These are phyloP conservation scores for Suhomyces tanzawaensis DNA, from an alignment of 805 yeast species.

Conservation along the genomic window DNA sequence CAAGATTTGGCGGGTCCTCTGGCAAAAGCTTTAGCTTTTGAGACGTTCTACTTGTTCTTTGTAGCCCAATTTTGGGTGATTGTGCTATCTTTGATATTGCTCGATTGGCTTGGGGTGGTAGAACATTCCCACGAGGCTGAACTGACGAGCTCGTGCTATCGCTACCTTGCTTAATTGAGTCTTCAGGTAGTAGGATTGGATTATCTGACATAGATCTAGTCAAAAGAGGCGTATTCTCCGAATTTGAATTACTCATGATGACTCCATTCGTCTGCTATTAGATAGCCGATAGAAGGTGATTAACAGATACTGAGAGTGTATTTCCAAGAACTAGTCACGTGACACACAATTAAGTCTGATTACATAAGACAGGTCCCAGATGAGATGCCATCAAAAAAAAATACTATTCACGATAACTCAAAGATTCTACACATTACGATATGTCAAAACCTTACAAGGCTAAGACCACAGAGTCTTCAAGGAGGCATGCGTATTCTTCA, in stretches of 20 bases:
- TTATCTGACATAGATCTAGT: conserved; percentile 8
- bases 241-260: conserved; percentile 1
- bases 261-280: background rate
- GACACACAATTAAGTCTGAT: background rate
- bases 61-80: conserved; percentile 60
- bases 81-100: conserved; percentile 29
- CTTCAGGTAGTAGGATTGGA: conserved; percentile 10
- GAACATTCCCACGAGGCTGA: conserved; percentile 1
- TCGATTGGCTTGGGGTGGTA: conserved; percentile 20
- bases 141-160: conserved; percentile 2
- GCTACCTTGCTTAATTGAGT: background rate
- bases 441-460: conserved; percentile 12
- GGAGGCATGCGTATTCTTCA: conserved; percentile 62
- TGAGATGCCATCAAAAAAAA: conserved; percentile 12
- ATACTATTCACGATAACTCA: background rate
- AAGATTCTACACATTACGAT: conserved; percentile 1
- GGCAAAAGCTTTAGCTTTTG: conserved; percentile 74
- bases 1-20: conserved; percentile 40
- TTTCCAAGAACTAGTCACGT: conserved; percentile 1
- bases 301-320: too few species aligned
- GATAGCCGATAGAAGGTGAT: too few species aligned
- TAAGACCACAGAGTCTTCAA: conserved; percentile 53
- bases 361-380: conserved; percentile 2
- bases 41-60: conserved; percentile 69
- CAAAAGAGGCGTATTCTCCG: conserved; percentile 3